Base-by-base conservation (phyloP, 495 filamentous ascomycete species). In the Hyaloscypha hepaticicola region DNA sequence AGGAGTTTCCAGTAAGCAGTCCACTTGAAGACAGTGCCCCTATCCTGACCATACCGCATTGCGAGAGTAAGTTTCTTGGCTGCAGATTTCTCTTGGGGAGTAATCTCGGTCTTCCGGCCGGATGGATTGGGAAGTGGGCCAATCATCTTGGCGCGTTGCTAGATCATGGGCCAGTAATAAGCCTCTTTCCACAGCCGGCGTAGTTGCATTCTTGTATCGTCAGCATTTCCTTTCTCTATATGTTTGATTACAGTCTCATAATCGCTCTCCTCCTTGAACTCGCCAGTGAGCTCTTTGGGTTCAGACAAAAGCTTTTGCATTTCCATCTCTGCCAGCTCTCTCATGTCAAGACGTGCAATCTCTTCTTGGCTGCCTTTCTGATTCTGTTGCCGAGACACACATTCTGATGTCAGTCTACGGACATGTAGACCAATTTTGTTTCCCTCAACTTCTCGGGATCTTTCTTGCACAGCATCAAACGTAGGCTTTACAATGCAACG, bases 201-300 rank as follows among this genome's bases (percentile, higher is more conserved):
- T 4, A 52, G 65, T 59, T 55, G 41, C 19, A 24, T 64, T n/a
- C 53, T 63, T 59, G 60, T 61, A 64, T 64, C 38, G 25, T 67
- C 48, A 67, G 65, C 65, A 4, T 33, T 61, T 21, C 61, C 61
- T 60, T 64, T 68, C 55, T 68, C 29, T 49, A 68, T 64, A 60
- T 64, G 51, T 24, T 60, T 64, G 24, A 68, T 64, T 45, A 34
- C 50, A 38, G 49, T 48, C 29, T 64, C 53, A 58, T 64, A 68
- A 56, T 68, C 66, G 61, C 55, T 68, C 31, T 68, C 66, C 48
- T 68, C 52, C 29, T 48, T 68, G 50, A 65, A 68, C 31, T 68
- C 66, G 57, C 66, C 59, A 11, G 38, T 68, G 19, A 68, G 66
- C 57, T 68, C 56, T 41, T 5, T 11, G 6, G 66, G 66, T 50